These are phyloP conservation scores for Peniophora sp. DNA, from an alignment of 1,284 basidiomycete species.

Conservation along the genomic window DNA sequence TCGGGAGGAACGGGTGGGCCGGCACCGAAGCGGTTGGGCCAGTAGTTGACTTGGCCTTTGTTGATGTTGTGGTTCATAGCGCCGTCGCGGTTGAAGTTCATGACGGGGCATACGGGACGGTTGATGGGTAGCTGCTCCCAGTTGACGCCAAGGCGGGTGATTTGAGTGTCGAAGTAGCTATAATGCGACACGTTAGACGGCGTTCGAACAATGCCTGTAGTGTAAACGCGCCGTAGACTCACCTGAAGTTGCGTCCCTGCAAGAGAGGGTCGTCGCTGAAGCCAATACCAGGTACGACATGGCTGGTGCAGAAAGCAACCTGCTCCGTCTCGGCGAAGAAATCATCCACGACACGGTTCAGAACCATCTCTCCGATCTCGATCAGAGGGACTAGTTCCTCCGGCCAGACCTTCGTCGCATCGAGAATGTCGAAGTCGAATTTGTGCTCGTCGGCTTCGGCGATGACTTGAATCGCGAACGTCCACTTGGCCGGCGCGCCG, in stretches of 20 bases:
- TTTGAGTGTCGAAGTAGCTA: constrained; percentile 77
- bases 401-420: constrained; percentile 81
- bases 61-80: constrained; percentile 49
- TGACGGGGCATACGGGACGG: constrained; percentile 72
- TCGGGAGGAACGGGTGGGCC: constrained; percentile 38
- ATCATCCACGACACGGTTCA: constrained; percentile 59
- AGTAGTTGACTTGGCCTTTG: constrained; percentile 62
- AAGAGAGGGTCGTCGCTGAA: constrained; percentile 75
- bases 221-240: not conserved
- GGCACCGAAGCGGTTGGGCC: constrained; percentile 60
- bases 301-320: constrained; percentile 75
- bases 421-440: constrained; percentile 80
- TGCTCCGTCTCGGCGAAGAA: constrained; percentile 83
- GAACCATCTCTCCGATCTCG: constrained; percentile 67
- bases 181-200: not conserved
- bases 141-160: constrained; percentile 67
- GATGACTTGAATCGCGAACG: constrained; percentile 71
- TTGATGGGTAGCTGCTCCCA: constrained; percentile 79
- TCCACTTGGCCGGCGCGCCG: constrained; percentile 67
- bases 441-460: constrained; percentile 58
- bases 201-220: not conserved
- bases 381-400: constrained; percentile 71
- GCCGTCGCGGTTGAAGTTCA: constrained; percentile 70
- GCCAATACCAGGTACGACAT: constrained; percentile 78
- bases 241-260: constrained; percentile 69